phyloP scores from a whole-genome alignment of 2,329 filamentous ascomycete species.

The Fusarium oxysporum region DNA sequence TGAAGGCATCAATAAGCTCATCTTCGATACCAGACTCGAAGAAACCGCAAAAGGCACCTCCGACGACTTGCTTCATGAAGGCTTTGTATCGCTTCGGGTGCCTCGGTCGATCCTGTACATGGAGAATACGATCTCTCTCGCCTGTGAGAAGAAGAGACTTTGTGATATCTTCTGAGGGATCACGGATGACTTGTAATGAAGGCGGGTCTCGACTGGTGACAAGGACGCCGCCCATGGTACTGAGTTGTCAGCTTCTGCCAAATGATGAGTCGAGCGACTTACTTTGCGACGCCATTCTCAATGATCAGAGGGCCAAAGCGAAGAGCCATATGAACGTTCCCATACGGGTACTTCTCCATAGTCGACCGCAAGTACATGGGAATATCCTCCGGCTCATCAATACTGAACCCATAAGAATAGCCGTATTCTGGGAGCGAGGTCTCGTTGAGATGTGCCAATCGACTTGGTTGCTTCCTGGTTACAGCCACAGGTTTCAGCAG shows the following conservation, averaged over 20 bases:
- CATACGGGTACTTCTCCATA: conserved; percentile 48
- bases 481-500: not conserved
- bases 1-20: conserved; percentile 45
- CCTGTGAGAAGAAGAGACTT: conserved; percentile 41
- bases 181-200: conserved; percentile 34
- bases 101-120: conserved; percentile 30
- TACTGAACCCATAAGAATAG: conserved; percentile 31
- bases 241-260: not conserved
- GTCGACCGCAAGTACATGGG: conserved; percentile 45
- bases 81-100: conserved; percentile 50
- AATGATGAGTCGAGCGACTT: conserved; percentile 14
- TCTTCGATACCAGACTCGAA: conserved; percentile 40
- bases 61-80: conserved; percentile 55
- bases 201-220: conserved; percentile 44
- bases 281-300: conserved; percentile 54
- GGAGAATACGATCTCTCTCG: conserved; percentile 26
- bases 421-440: conserved; percentile 33
- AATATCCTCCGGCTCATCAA: conserved; percentile 33
- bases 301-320: conserved; percentile 53
- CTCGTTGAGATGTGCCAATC: conserved; percentile 17
- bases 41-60: conserved; percentile 49
- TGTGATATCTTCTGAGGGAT: conserved; percentile 12
- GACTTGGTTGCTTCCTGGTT: not conserved
- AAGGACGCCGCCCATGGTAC: conserved; percentile 40
- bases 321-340: conserved; percentile 53